Conservation (phyloP, 2,329 filamentous ascomycete species). For the Aspergillus niger region DNA sequence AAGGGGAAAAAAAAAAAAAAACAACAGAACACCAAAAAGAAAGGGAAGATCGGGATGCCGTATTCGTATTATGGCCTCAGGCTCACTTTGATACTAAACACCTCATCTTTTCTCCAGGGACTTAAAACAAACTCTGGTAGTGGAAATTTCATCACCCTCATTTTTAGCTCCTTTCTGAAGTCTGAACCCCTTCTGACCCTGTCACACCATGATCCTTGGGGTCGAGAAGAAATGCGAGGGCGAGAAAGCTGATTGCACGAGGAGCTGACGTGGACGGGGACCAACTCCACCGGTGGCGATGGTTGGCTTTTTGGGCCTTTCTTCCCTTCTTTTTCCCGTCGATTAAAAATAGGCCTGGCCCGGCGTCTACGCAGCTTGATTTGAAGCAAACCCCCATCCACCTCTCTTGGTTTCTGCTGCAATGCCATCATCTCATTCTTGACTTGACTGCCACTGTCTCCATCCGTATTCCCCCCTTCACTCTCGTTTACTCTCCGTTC, state of each 20-base stretch:
- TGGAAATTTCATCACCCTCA: no score
- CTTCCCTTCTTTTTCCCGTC: neutral
- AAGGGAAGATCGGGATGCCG: no score
- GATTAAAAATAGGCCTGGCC: neutral
- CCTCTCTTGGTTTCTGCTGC: neutral
- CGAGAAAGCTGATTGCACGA: constrained; percentile 3
- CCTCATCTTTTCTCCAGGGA: neutral
- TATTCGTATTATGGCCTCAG: no score
- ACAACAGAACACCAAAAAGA: no score
- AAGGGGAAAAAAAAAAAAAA: no score
- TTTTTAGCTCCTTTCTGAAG: neutral
- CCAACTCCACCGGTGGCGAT: neutral
- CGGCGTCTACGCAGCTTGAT: neutral
- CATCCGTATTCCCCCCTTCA: no score
- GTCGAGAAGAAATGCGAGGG: neutral
- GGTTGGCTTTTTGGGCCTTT: neutral
- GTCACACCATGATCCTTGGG: constrained; percentile 1
- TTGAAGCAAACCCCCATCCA: neutral
- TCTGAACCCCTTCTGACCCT: neutral
- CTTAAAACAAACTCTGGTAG: neutral
- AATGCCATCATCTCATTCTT: neutral
- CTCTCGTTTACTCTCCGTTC: neutral
- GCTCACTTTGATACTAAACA: no score
- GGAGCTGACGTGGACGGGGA: constrained; percentile 2
- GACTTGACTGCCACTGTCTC: neutral